A percentile compares a stretch with the other conserved stretches of the same genome.
Evolutionary conservation across 2,329 filamentous ascomycete genomes (phyloP).

Genomic region (Fusarium keratoplasticum): DNA sequence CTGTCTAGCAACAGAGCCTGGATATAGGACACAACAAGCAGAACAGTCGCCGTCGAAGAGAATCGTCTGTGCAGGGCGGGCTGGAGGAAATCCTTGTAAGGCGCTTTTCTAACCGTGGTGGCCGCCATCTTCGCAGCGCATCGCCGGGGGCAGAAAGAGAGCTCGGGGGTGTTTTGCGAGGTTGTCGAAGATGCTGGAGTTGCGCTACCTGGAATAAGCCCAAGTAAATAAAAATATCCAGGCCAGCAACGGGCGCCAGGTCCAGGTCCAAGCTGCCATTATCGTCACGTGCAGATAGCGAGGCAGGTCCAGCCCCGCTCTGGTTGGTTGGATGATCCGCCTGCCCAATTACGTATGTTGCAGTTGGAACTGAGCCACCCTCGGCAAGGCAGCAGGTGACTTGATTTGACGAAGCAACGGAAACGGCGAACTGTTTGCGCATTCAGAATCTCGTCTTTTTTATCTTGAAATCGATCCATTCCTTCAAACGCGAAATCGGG

Average conservation of each 20-base stretch:
- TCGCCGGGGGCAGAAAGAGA: constrained; percentile 49
- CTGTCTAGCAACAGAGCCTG: constrained; percentile 77
- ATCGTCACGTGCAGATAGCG: constrained; percentile 48
- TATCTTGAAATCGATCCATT: constrained; percentile 2
- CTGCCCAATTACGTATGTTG: constrained; percentile 45
- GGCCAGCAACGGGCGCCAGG: constrained; percentile 45
- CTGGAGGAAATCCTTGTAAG: constrained; percentile 91
- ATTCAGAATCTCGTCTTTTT: constrained; percentile 7
- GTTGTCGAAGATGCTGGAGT: constrained; percentile 25
- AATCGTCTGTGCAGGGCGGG: constrained; percentile 90
- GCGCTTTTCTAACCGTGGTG: constrained; percentile 65
- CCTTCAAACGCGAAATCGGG: constrained; percentile 1
- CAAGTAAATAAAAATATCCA: constrained; percentile 52
- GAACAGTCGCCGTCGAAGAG: constrained; percentile 77
- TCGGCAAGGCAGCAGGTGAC: constrained; percentile 43
- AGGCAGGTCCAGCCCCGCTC: constrained; percentile 25
- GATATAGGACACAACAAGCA: constrained; percentile 78
- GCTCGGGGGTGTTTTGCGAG: constrained; percentile 31
- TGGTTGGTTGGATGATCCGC: constrained; percentile 12
- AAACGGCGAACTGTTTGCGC: constrained; percentile 5
- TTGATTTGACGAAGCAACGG: constrained; percentile 21
- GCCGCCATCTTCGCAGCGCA: constrained; percentile 63
- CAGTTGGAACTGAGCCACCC: constrained; percentile 36
- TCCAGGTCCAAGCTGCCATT: constrained; percentile 26
- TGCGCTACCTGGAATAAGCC: constrained; percentile 22